phyloP scores from a whole-genome alignment of 768 basidiomycete genomes.

The Lentinula edodes region DNA sequence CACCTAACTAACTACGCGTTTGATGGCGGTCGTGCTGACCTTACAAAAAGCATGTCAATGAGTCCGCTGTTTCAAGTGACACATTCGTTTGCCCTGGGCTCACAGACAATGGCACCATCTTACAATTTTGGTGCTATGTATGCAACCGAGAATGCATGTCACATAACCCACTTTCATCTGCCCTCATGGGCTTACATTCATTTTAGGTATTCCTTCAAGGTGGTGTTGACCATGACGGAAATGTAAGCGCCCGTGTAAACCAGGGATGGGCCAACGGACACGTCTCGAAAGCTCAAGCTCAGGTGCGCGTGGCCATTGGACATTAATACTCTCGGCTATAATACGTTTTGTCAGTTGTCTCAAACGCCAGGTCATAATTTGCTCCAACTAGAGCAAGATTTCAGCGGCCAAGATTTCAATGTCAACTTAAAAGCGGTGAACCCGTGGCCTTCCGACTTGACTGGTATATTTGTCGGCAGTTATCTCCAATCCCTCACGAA shows the following conservation, averaged over 20 bases:
- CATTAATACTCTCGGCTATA: background rate
- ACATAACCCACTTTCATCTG: background rate
- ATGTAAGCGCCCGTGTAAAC: conserved; percentile 83
- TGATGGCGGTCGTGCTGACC: conserved; percentile 94
- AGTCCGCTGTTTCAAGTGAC: conserved; percentile 98
- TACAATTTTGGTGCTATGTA: conserved; percentile 96
- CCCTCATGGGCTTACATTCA: conserved; percentile 13
- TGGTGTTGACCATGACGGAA: conserved; percentile 89
- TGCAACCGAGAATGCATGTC: conserved; percentile 70
- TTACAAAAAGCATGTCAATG: conserved; percentile 88
- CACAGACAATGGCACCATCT: conserved; percentile 74
- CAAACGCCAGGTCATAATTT: conserved; percentile 78
- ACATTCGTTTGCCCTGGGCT: conserved; percentile 90
- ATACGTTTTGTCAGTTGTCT: conserved; percentile 51
- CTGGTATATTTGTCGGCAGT: conserved; percentile 88
- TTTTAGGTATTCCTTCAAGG: conserved; percentile 86
- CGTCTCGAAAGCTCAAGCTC: conserved; percentile 82
- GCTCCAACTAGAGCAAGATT: conserved; percentile 93
- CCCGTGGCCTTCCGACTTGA: conserved; percentile 80
- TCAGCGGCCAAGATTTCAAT: conserved; percentile 81
- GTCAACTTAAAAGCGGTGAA: conserved; percentile 87
- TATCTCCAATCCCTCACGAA: conserved; percentile 92
- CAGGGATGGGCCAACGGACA: conserved; percentile 77
- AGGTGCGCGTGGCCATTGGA: conserved; percentile 43
- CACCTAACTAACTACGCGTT: conserved; percentile 93